These are phyloP conservation scores for Gracilaria vermiculophylla DNA, from an alignment of 23 red algal genomes.

Conservation along the genomic window DNA sequence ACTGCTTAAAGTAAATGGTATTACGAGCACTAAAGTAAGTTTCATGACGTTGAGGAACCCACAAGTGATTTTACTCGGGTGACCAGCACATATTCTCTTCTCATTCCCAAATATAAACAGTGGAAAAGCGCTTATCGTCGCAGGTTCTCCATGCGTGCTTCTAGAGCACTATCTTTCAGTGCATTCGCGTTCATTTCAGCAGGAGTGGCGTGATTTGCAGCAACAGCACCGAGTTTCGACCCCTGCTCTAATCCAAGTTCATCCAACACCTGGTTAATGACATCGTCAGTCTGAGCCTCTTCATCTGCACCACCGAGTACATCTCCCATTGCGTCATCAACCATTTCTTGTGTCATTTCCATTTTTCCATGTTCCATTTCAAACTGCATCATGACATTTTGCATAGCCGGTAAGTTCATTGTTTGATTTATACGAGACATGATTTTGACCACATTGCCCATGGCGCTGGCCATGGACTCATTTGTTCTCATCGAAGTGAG, in stretches of 20 bases:
- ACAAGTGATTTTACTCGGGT: not conserved
- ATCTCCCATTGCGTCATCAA: slow-evolving; percentile 88
- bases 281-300: slow-evolving; percentile 84
- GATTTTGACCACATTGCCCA: slow-evolving; percentile 85
- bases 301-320: slow-evolving; percentile 71
- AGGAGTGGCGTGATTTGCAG: slow-evolving; percentile 20
- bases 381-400: slow-evolving; percentile 90
- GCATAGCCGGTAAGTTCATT: slow-evolving; percentile 94
- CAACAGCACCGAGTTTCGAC: slow-evolving; percentile 69
- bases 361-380: slow-evolving; percentile 91
- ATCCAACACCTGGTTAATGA: slow-evolving; percentile 93
- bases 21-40: too few relatives aligned
- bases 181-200: slow-evolving; percentile 18
- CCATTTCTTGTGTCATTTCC: slow-evolving; percentile 98
- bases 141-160: slow-evolving; percentile 77
- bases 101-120: not conserved
- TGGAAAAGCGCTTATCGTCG: slow-evolving; percentile 44
- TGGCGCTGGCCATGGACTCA: slow-evolving; percentile 85
- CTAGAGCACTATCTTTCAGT: slow-evolving; percentile 46
- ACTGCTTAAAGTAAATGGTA: too few relatives aligned
- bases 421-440: slow-evolving; percentile 91
- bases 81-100: not conserved
- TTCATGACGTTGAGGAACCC: not conserved
- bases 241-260: slow-evolving; percentile 88
- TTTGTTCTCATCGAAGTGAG: slow-evolving; percentile 86